Evolutionary conservation across 345 rosid genomes (phyloP).

Genomic region (Lepidium africanum): DNA sequence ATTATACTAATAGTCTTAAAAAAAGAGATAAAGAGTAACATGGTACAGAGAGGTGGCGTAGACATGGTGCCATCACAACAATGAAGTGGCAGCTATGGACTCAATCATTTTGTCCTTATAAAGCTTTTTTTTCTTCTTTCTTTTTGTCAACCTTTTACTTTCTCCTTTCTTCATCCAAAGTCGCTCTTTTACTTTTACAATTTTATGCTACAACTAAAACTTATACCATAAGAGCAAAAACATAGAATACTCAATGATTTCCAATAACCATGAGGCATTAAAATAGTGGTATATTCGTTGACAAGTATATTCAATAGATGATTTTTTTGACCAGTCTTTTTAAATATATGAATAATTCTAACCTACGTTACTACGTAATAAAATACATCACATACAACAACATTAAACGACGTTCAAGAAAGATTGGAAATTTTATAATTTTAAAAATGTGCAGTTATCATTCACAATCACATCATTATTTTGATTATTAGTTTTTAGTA

Average conservation of each 20-base stretch:
- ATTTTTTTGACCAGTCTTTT: background rate
- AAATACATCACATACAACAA: background rate
- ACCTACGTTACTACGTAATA: background rate
- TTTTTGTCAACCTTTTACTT: conserved; percentile 22
- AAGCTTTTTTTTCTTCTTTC: background rate
- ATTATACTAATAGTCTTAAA: too few relatives aligned
- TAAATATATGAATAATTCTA: background rate
- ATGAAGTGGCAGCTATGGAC: conserved; percentile 21
- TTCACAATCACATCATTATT: background rate
- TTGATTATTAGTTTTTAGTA: too few relatives aligned
- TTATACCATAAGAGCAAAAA: background rate
- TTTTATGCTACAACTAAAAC: background rate
- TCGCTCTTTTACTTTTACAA: background rate
- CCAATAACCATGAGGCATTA: background rate
- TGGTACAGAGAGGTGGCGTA: conserved; percentile 9
- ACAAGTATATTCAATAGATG: background rate
- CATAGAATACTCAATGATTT: background rate
- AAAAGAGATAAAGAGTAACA: too few relatives aligned
- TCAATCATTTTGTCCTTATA: conserved; percentile 15
- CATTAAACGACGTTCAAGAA: background rate
- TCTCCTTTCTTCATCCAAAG: background rate
- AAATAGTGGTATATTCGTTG: background rate
- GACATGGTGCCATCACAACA: conserved; percentile 20
- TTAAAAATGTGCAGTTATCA: background rate
- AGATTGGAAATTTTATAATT: too few relatives aligned